A percentile compares a stretch with the other conserved stretches of the same genome.
These are phyloP conservation scores for Russula lepida DNA, from an alignment of 768 basidiomycete genomes.

Conservation along the genomic window DNA sequence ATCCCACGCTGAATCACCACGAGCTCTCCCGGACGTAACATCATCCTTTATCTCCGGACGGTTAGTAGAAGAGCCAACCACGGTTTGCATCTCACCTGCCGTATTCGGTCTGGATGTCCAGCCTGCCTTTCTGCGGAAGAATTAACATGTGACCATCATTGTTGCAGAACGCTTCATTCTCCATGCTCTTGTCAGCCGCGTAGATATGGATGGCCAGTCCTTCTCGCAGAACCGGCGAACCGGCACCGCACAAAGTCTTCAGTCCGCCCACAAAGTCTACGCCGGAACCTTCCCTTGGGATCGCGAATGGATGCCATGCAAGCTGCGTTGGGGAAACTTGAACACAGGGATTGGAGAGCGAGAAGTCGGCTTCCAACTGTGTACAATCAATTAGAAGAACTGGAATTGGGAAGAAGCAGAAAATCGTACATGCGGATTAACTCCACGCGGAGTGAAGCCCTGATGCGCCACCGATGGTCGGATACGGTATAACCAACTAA, in stretches of 20 bases:
- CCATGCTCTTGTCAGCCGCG: slow-evolving; percentile 52
- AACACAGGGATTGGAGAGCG: slow-evolving; percentile 50
- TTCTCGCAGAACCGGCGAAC: slow-evolving; percentile 53
- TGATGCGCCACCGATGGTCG: slow-evolving; percentile 60
- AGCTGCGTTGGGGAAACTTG: slow-evolving; percentile 56
- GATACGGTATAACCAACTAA: slow-evolving; percentile 58
- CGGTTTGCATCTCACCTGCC: slow-evolving; percentile 39
- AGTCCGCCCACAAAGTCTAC: slow-evolving; percentile 52
- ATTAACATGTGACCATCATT: slow-evolving; percentile 62
- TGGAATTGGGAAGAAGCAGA: background rate
- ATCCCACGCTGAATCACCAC: slow-evolving; percentile 59
- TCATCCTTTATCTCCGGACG: slow-evolving; percentile 32
- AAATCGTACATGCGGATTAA: slow-evolving; percentile 49
- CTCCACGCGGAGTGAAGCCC: slow-evolving; percentile 46
- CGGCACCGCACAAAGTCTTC: slow-evolving; percentile 56
- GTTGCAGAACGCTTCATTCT: slow-evolving; percentile 50
- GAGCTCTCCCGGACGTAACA: slow-evolving; percentile 58
- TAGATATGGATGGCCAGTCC: slow-evolving; percentile 61
- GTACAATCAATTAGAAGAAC: background rate
- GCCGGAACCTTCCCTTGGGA: slow-evolving; percentile 34
- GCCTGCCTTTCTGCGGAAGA: slow-evolving; percentile 52
- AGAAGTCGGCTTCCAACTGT: slow-evolving; percentile 57
- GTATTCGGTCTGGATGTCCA: slow-evolving; percentile 64
- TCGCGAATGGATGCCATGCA: slow-evolving; percentile 54
- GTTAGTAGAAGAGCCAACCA: background rate